phyloP scores from a whole-genome alignment of 148 eudicot genomes.

The Simmondsia chinensis region DNA sequence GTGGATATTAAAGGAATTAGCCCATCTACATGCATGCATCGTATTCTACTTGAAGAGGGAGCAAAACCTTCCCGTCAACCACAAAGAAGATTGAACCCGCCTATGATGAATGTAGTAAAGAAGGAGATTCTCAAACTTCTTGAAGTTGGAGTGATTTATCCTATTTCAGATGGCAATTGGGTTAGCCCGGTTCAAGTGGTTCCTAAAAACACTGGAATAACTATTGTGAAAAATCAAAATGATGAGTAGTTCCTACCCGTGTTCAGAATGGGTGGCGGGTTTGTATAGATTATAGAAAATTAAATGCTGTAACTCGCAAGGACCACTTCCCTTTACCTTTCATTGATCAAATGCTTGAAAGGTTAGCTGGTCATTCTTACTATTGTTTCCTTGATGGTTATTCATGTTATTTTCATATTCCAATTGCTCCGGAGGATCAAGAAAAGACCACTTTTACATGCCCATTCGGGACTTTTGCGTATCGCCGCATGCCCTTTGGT shows the following conservation, averaged over 20 bases:
- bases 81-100: slow-evolving; percentile 6
- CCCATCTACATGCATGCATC: too few species aligned
- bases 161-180: slow-evolving; percentile 5
- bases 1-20: too few species aligned
- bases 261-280: neutral
- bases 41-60: neutral
- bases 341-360: neutral
- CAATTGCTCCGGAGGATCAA: neutral
- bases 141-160: slow-evolving; percentile 1
- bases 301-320: slow-evolving; percentile 5
- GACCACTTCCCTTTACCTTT: slow-evolving; percentile 10
- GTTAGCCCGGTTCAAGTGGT: slow-evolving; percentile 10
- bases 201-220: slow-evolving; percentile 1
- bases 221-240: neutral
- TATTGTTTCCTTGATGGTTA: too few species aligned
- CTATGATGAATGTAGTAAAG: slow-evolving; percentile 7
- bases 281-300: slow-evolving; percentile 7
- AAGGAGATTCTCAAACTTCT: slow-evolving; percentile 2
- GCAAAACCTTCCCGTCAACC: neutral
- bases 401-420: neutral
- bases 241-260: slow-evolving; percentile 2
- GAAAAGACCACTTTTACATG: neutral
- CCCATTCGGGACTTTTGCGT: neutral
- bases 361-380: neutral
- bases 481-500: neutral